Evolutionary conservation across 2,329 filamentous ascomycete genomes (phyloP).

Genomic region (Monilinia fructigena): DNA sequence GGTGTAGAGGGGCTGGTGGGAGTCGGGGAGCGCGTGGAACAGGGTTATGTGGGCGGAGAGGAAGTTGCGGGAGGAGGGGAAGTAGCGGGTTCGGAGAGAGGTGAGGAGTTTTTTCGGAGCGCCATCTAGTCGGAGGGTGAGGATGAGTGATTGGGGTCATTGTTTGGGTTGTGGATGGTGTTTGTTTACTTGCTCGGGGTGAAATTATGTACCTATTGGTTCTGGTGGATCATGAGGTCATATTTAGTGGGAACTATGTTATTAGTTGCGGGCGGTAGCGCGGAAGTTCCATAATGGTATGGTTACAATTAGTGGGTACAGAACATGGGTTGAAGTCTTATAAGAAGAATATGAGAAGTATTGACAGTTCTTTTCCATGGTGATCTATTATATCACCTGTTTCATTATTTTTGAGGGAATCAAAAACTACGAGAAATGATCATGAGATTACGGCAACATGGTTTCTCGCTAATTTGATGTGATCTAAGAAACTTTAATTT

Average conservation of each 20-base stretch:
- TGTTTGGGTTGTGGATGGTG: background rate
- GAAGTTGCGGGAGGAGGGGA: slow-evolving; percentile 17
- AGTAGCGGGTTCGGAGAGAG: slow-evolving; percentile 14
- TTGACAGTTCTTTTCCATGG: too few relatives aligned
- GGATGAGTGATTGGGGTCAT: slow-evolving; percentile 25
- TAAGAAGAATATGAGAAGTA: too few relatives aligned
- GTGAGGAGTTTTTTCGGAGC: slow-evolving; percentile 22
- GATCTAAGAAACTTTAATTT: too few relatives aligned
- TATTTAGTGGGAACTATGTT: background rate
- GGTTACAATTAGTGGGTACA: too few relatives aligned
- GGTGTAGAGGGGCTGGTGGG: background rate
- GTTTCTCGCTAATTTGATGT: too few relatives aligned
- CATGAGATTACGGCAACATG: too few relatives aligned
- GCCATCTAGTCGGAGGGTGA: slow-evolving; percentile 22
- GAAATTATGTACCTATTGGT: background rate
- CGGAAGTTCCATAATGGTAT: background rate
- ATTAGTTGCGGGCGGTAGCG: background rate
- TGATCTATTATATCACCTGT: too few relatives aligned
- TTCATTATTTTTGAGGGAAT: too few relatives aligned
- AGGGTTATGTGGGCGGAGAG: slow-evolving; percentile 25
- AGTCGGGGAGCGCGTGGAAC: slow-evolving; percentile 22
- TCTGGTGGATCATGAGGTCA: background rate
- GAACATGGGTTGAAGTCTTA: too few relatives aligned
- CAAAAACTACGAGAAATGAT: too few relatives aligned
- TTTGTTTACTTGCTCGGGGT: too few relatives aligned